A percentile compares a stretch with the other conserved stretches of the same genome.
phyloP scores from a whole-genome alignment of 768 basidiomycete genomes.

The Russula abietina region DNA sequence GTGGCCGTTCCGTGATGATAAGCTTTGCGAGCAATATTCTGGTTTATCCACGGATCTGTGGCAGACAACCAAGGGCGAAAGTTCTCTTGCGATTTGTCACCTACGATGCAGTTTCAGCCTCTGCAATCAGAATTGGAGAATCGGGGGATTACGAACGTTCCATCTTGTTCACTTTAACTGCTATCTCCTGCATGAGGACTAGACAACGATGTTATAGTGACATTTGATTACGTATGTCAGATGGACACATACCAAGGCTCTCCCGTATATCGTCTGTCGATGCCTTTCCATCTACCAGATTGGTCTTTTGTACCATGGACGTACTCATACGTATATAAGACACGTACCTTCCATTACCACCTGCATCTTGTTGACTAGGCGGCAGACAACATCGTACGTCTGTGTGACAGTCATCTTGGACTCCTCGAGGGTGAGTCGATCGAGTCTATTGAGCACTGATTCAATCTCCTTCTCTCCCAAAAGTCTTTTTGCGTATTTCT shows the following conservation, averaged over 20 bases:
- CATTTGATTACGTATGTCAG: background rate
- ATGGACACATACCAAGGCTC: background rate
- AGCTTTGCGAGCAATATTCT: too few species aligned
- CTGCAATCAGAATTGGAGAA: background rate
- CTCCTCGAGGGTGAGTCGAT: background rate
- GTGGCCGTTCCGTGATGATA: too few species aligned
- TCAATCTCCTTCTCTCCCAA: background rate
- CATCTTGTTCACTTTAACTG: too few species aligned
- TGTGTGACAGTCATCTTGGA: background rate
- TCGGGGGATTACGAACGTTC: too few species aligned
- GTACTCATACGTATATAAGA: background rate
- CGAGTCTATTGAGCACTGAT: background rate
- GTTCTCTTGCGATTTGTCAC: background rate
- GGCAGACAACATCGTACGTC: background rate
- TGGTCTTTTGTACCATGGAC: background rate
- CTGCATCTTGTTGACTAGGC: background rate
- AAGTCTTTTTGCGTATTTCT: background rate
- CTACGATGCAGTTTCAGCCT: background rate
- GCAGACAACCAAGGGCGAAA: background rate
- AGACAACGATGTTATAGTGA: too few species aligned
- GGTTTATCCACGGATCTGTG: background rate
- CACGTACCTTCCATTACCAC: background rate
- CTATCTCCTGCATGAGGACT: background rate
- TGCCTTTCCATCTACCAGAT: background rate
- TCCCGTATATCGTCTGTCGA: too few species aligned